Percentiles rank a stretch among this genome's conserved stretches.
phyloP scores from a whole-genome alignment of 1,139 yeast species.

The Pichia sp. region DNA sequence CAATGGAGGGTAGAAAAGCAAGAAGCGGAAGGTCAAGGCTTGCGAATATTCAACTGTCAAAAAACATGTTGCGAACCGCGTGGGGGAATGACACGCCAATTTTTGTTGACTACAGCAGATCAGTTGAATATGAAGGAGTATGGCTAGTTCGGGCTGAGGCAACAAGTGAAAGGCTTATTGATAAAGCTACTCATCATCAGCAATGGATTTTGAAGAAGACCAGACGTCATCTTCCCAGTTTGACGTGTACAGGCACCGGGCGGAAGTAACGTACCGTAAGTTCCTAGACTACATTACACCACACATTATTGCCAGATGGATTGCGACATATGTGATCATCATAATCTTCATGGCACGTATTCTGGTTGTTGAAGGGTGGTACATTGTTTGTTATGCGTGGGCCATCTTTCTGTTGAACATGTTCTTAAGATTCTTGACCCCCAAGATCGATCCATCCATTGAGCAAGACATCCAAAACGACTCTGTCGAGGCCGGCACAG shows the following conservation, averaged over 20 bases:
- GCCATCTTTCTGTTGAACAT: slow-evolving; percentile 83
- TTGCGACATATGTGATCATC: slow-evolving; percentile 55
- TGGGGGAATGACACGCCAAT: not conserved
- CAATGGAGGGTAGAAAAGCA: no score
- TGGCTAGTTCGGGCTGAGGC: not conserved
- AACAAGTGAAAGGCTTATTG: not conserved
- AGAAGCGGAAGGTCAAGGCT: no score
- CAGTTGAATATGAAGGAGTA: not conserved
- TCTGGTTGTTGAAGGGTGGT: slow-evolving; percentile 83
- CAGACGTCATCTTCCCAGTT: slow-evolving; percentile 8
- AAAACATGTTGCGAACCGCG: slow-evolving; percentile 1
- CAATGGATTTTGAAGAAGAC: slow-evolving; percentile 19
- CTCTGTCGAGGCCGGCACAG: slow-evolving; percentile 74
- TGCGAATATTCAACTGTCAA: not conserved
- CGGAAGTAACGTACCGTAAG: slow-evolving; percentile 47
- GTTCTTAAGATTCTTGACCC: slow-evolving; percentile 86
- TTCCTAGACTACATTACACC: slow-evolving; percentile 82
- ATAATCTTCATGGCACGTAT: slow-evolving; percentile 67
- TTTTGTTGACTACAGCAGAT: not conserved
- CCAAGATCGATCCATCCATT: slow-evolving; percentile 91
- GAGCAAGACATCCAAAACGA: slow-evolving; percentile 85
- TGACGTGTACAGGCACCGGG: slow-evolving; percentile 13
- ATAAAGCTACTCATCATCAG: not conserved
- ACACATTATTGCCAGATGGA: slow-evolving; percentile 73
- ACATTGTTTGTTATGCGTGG: slow-evolving; percentile 87